Percentiles rank a stretch among this genome's conserved stretches.
Conservation (phyloP, 2,329 filamentous ascomycete genomes). For the Rhexocercosporidium sp. region DNA sequence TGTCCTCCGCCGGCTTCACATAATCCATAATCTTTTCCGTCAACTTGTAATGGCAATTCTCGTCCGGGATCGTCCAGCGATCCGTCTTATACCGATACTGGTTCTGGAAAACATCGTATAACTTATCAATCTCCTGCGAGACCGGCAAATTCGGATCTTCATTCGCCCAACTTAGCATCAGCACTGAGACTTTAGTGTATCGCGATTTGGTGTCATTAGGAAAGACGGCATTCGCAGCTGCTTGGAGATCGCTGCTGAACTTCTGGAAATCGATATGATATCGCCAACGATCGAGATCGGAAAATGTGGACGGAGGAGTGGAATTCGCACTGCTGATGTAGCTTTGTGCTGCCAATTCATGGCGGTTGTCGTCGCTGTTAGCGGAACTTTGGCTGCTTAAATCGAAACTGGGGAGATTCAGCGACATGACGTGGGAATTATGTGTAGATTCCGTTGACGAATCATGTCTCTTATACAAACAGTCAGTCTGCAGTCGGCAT, state of each 20-base stretch:
- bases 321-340: conserved; percentile 20
- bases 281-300: conserved; percentile 19
- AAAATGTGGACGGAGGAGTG: conserved; percentile 17
- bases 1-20: conserved; percentile 53
- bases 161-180: conserved; percentile 65
- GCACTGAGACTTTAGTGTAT: conserved; percentile 60
- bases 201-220: conserved; percentile 59
- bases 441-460: no score
- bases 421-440: background rate
- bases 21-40: conserved; percentile 61
- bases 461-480: no score
- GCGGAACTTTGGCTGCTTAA: background rate
- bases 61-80: conserved; percentile 61
- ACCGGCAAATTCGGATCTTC: conserved; percentile 50
- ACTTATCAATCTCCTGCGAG: conserved; percentile 55
- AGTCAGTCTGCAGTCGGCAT: no score
- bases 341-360: background rate
- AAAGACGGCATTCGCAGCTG: conserved; percentile 67
- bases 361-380: background rate
- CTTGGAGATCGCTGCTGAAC: conserved; percentile 54
- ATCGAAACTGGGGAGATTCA: background rate
- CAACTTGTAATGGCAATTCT: conserved; percentile 60
- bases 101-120: conserved; percentile 60
- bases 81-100: conserved; percentile 62
- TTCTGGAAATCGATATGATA: conserved; percentile 27